Base-by-base conservation (phyloP, 2,329 filamentous ascomycete species). In the Whalleya microplaca region DNA sequence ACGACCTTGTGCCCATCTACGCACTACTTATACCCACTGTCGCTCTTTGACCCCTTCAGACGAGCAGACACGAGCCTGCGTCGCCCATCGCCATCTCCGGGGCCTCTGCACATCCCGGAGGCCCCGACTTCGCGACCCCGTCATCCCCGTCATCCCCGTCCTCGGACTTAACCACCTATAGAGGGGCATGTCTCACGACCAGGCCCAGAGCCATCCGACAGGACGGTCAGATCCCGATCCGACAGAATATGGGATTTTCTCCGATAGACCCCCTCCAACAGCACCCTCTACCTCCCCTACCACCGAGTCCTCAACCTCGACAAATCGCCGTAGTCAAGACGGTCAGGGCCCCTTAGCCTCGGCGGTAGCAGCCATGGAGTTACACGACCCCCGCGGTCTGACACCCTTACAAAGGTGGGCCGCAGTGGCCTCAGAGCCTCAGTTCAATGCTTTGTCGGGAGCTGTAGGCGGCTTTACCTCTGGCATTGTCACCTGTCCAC, bases 401-500 rank as follows among this genome's bases (percentile, higher is more conserved):
- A 81, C 80, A 46, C 67, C 73, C 48, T 67, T 85, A 61, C 80
- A 88, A 70, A 77, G 75, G 65, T 87, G 84, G 82, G 80, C 83
- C 20, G 73, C 78, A 46, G 67, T 71, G 41, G 84, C 84, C 48
- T 84, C 84, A 32, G 82, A 86, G 60, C 79, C 83, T 19, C 82
- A 85, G 61, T 87, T 98, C 73, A 91, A 96, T 73, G 91, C 92
- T 61, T 80, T 97, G 54, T 89, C 92, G 43, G 95, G 95, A 53
- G 94, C 93, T 47, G 82, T 91, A 55, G 94, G 93, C 48, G 95
- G 95, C 48, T 91, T 98, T 69, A 92, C 92, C 20, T 96, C 93
- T 7, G 95, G 95, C 48, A 85, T 99, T 53, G 91, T 97, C 63
- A 98, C 94, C 51, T 99, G 95, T 73, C 95, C 95, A 42, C 87